Conservation (phyloP, 768 basidiomycete genomes). For the Rhodotorula diobovata region DNA sequence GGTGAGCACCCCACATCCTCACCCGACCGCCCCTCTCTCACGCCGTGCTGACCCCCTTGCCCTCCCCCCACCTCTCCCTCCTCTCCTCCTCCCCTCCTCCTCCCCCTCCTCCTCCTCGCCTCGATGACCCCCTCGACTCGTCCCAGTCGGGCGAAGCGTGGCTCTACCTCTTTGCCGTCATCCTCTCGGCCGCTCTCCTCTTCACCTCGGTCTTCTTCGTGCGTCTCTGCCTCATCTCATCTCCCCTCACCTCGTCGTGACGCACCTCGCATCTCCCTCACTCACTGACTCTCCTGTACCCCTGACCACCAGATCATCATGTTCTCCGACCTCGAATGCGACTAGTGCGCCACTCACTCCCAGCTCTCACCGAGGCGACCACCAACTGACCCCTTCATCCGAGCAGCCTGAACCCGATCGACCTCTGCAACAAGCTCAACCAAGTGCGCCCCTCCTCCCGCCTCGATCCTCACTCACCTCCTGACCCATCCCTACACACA, state of each 20-base stretch:
- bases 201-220: slow-evolving; percentile 99
- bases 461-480: background rate
- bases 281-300: background rate
- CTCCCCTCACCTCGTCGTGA: no score
- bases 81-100: background rate
- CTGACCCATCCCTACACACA: background rate
- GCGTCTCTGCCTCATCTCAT: slow-evolving; percentile 48
- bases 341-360: slow-evolving; percentile 33
- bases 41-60: background rate
- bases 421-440: slow-evolving; percentile 98
- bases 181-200: slow-evolving; percentile 86
- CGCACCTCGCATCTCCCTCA: background rate
- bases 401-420: slow-evolving; percentile 96
- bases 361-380: background rate
- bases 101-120: background rate
- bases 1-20: background rate
- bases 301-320: slow-evolving; percentile 76
- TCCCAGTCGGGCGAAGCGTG: slow-evolving; percentile 50
- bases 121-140: background rate
- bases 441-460: slow-evolving; percentile 58
- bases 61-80: no score
- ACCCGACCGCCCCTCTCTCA: background rate
- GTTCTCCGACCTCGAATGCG: slow-evolving; percentile 99
- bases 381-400: background rate
- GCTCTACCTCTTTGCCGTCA: slow-evolving; percentile 94